These are phyloP conservation scores for Colletotrichum sublineola DNA, from an alignment of 2,329 filamentous ascomycete species.

Conservation along the genomic window DNA sequence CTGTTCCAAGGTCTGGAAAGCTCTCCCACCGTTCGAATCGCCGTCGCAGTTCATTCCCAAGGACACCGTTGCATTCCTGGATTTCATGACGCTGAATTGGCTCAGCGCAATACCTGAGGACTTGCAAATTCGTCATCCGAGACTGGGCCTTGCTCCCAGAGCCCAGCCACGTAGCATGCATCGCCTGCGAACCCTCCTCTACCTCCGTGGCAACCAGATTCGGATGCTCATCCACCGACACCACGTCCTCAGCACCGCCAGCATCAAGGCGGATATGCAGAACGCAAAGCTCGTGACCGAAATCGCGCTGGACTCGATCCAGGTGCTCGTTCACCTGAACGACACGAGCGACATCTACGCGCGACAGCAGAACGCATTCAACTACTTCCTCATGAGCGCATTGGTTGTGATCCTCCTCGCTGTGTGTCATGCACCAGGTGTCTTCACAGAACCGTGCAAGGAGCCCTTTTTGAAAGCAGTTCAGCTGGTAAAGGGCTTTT, in stretches of 20 bases:
- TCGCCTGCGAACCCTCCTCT: constrained; percentile 57
- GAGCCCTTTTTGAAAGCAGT: constrained; percentile 51
- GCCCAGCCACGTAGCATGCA: constrained; percentile 54
- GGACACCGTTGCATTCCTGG: constrained; percentile 56
- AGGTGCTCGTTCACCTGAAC: constrained; percentile 54
- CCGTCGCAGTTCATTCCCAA: constrained; percentile 50
- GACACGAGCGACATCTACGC: constrained; percentile 54
- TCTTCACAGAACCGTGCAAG: constrained; percentile 55
- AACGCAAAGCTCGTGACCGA: constrained; percentile 57
- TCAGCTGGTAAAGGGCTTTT: constrained; percentile 51
- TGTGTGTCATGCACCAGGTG: constrained; percentile 58
- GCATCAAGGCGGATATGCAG: constrained; percentile 52
- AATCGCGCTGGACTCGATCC: constrained; percentile 50
- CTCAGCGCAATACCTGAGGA: constrained; percentile 59
- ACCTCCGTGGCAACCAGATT: constrained; percentile 60
- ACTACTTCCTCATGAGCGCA: constrained; percentile 57
- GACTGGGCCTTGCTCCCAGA: constrained; percentile 50
- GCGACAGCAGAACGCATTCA: constrained; percentile 55
- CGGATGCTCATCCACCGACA: constrained; percentile 60
- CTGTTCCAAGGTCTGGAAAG: constrained; percentile 61
- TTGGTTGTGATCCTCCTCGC: constrained; percentile 58
- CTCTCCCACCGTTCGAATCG: constrained; percentile 55
- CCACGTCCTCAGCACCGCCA: constrained; percentile 54
- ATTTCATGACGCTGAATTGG: constrained; percentile 60
- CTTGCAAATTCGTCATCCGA: constrained; percentile 54